A percentile compares a stretch with the other conserved stretches of the same genome.
Evolutionary conservation across 176 grass and related monocot genomes (phyloP).

Genomic region (Rhipidocladum racemiflorum): DNA sequence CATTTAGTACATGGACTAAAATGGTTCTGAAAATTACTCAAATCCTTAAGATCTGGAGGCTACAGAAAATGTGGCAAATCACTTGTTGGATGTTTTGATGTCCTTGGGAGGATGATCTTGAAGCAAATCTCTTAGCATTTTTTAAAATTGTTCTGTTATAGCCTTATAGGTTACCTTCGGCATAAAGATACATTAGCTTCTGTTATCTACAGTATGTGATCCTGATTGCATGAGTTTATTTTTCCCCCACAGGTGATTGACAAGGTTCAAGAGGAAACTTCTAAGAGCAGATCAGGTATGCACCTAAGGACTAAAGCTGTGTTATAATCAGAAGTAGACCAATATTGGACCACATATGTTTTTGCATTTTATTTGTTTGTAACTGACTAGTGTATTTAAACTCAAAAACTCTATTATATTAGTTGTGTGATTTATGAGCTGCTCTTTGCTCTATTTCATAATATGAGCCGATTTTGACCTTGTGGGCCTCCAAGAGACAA

Average conservation of each 20-base stretch:
- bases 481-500: background rate
- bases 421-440: background rate
- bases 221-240: slow-evolving; percentile 19
- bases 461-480: background rate
- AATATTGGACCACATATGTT: background rate
- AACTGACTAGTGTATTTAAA: background rate
- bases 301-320: background rate
- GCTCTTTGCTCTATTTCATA: background rate
- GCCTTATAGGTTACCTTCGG: background rate
- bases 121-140: background rate
- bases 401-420: background rate
- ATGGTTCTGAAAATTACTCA: slow-evolving; percentile 19
- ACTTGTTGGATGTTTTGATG: background rate
- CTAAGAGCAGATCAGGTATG: slow-evolving; percentile 85
- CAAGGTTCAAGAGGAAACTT: slow-evolving; percentile 99
- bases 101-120: background rate
- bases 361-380: slow-evolving; percentile 9
- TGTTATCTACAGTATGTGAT: background rate
- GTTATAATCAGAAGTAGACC: background rate
- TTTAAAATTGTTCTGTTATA: background rate
- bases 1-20: background rate
- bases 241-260: slow-evolving; percentile 72
- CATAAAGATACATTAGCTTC: background rate
- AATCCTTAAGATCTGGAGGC: background rate
- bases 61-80: background rate